Evolutionary conservation across 2,329 filamentous ascomycete genomes (phyloP), one percentile per base, ranked within the genome.

Genomic region (Periconia sp.): DNA sequence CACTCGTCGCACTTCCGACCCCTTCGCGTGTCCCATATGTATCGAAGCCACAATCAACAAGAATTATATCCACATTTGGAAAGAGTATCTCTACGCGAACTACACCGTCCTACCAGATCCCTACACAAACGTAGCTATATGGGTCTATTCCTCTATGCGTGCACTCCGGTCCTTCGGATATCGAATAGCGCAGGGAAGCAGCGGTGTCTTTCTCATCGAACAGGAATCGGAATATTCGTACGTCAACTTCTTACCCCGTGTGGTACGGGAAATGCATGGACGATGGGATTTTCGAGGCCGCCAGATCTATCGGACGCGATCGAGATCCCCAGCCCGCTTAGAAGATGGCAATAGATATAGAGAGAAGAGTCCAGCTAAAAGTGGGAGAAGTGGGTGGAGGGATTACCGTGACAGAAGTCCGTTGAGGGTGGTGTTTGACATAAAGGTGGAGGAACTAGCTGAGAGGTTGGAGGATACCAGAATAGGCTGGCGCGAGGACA

Each of bases 1-100:
- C 9, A 11, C 21, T 21, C 18, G 15, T 25, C 7, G 19, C n/a
- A 41, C 31, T 4, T 21, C 36, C 18, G n/a, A 16, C 3, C 39
- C 31, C 2, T 35, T 41, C 24, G 5, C 36, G 9, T 41, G 39
- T 12, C 31, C 39, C 8, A n/a, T 24, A 9, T 41, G 39, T 15
- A 19, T 41, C 11, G 31, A 41, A n/a, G 17, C 17, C 11, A 6
- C 33, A 12, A 34, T 41, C 25, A 10, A 32, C 13, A 16, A 24
- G 9, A 29, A 41, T 11, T 41, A 29, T 18, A 35, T 36, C 22
- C 35, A 30, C 22, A 41, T 25, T 12, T 41, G 32, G 24, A 36
- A 36, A 25, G 39, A 41, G 16, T 41, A 17, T 25, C 24, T 11
- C 3, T 9, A 13, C n/a, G 39, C 39, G 7, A 32, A 32, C 3